These are phyloP conservation scores for Phanerodontia chrysosporium DNA, from an alignment of 768 basidiomycete species.

Conservation along the genomic window DNA sequence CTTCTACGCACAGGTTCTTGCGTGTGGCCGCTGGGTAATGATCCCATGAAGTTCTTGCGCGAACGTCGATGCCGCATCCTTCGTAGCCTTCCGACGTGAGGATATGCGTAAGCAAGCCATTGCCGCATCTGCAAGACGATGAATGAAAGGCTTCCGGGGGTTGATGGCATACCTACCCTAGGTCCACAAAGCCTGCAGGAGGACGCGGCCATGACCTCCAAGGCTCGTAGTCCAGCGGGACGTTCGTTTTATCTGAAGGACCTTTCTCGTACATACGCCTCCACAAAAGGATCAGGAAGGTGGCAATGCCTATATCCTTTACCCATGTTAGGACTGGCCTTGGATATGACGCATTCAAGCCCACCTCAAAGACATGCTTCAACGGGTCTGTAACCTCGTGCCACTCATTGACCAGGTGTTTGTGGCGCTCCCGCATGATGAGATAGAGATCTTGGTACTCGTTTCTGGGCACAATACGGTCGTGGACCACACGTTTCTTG, in stretches of 20 bases:
- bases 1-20: conserved; percentile 55
- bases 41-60: conserved; percentile 80
- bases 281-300: conserved; percentile 91
- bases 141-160: not conserved
- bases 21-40: conserved; percentile 67
- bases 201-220: conserved; percentile 80
- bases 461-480: conserved; percentile 71
- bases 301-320: conserved; percentile 93
- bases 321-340: not conserved
- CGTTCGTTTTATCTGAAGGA: not conserved
- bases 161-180: conserved; percentile 52
- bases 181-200: conserved; percentile 80
- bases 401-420: conserved; percentile 72
- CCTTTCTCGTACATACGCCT: conserved; percentile 52
- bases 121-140: conserved; percentile 65
- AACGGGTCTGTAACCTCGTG: conserved; percentile 78
- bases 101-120: conserved; percentile 89
- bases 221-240: conserved; percentile 31
- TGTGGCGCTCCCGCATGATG: conserved; percentile 79
- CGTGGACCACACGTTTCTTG: conserved; percentile 82
- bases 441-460: conserved; percentile 89
- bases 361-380: conserved; percentile 88
- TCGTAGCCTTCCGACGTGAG: conserved; percentile 77
- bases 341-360: conserved; percentile 6
- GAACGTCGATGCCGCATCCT: conserved; percentile 83